Base-by-base conservation (phyloP, 805 yeast genomes). In the Barnettozyma botsteinii region DNA sequence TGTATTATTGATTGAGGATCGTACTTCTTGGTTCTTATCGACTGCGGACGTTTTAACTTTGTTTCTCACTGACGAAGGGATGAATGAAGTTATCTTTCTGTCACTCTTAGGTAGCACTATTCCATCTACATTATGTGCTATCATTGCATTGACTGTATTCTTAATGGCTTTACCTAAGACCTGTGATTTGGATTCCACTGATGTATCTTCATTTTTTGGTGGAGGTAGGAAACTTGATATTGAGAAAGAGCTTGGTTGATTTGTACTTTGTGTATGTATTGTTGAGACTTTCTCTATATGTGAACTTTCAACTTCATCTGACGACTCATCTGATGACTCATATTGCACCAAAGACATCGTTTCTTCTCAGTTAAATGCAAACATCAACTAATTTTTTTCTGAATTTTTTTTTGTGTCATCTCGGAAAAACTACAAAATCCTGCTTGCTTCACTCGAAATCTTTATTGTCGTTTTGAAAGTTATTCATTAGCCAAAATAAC, bases 181-280 rank as follows among this genome's bases (percentile, higher is more conserved):
- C 20, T 42, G 38, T 10, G 44, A 45, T 15, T 41, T 40, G 9
- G 46, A 26, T 18, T 24, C 31, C 20, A 33, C 21, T 35, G 38
- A 22, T 33, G 40, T 27, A 14, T 28, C 32, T 21, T 46, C 42
- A 31, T 47, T 43, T 42, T 49, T 47, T 15, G 58, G 58, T 10
- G 47, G 39, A 6, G 58, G 58, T 4, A 54, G 45, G 41, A 51
- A 54, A 22, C 46, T 48, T 11, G 53, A 47, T 18, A 52, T 52
- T 15, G 56, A 54, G n/a, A 33, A 12, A 9, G n/a, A 27, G 15
- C 26, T 6, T 21, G 23, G 7, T 1, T 31, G 28, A n/a, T n/a
- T n/a, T n/a, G n/a, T n/a, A n/a, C n/a, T n/a, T n/a, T n/a, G n/a
- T n/a, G n/a, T n/a, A n/a, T n/a, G n/a, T n/a, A n/a, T n/a, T n/a